phyloP scores from a whole-genome alignment of 164 flowering plant genomes.

The Annona cherimola region DNA sequence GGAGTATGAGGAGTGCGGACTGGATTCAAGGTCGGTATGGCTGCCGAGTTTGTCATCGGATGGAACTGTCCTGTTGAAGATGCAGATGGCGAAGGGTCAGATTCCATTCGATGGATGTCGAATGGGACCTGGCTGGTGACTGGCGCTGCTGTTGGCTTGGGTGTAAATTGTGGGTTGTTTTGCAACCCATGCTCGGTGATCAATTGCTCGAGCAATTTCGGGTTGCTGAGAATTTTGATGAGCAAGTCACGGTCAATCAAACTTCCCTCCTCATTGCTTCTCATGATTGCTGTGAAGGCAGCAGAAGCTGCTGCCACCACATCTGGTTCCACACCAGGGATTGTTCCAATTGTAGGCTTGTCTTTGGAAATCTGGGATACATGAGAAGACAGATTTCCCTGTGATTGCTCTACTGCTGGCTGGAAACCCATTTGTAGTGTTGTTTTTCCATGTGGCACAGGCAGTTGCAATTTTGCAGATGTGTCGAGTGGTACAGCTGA shows the following conservation, averaged over 20 bases:
- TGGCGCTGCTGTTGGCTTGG: slow-evolving; percentile 20
- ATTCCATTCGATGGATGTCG: slow-evolving; percentile 27
- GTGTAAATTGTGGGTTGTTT: slow-evolving; percentile 16
- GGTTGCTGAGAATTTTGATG: slow-evolving; percentile 64
- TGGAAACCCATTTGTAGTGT: neutral
- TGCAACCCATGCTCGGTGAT: slow-evolving; percentile 40
- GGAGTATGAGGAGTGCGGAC: slow-evolving; percentile 14
- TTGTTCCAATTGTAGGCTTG: slow-evolving; percentile 16
- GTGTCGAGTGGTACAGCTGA: slow-evolving; percentile 6
- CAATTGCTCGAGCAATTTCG: slow-evolving; percentile 61
- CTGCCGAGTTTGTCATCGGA: slow-evolving; percentile 30
- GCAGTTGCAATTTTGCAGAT: slow-evolving; percentile 23
- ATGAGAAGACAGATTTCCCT: slow-evolving; percentile 11
- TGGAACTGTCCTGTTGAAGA: slow-evolving; percentile 26
- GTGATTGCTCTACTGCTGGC: slow-evolving; percentile 11
- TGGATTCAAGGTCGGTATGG: slow-evolving; percentile 19
- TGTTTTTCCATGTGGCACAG: neutral
- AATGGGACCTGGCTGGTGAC: slow-evolving; percentile 16
- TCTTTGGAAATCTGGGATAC: slow-evolving; percentile 16
- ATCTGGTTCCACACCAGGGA: slow-evolving; percentile 45
- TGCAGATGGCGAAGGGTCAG: slow-evolving; percentile 17
- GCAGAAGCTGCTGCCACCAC: slow-evolving; percentile 65
- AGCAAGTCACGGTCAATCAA: slow-evolving; percentile 76
- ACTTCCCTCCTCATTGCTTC: slow-evolving; percentile 54
- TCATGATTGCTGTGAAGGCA: slow-evolving; percentile 51